These are phyloP conservation scores for Penicillium sclerotiorum DNA, from an alignment of 2,329 filamentous ascomycete species.

Conservation along the genomic window DNA sequence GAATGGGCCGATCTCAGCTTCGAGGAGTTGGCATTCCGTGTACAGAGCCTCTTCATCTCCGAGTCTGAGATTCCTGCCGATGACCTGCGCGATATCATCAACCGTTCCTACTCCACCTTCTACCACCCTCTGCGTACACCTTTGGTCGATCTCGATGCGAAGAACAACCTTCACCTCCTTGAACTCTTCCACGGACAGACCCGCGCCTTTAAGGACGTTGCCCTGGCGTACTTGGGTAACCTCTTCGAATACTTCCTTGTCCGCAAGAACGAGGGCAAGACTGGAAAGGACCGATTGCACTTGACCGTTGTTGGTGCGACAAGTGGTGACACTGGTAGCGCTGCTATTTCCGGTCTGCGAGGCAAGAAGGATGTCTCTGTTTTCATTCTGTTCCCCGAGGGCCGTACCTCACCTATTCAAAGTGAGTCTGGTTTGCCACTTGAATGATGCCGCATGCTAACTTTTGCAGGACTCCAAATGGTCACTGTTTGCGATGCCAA, in stretches of 20 bases:
- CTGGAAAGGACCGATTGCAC: constrained; percentile 67
- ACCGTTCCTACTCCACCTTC: constrained; percentile 87
- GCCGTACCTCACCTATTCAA: constrained; percentile 44
- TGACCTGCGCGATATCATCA: constrained; percentile 82
- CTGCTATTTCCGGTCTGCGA: constrained; percentile 90
- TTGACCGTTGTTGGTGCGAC: constrained; percentile 86
- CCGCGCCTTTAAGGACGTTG: constrained; percentile 89
- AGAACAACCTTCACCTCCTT: constrained; percentile 76
- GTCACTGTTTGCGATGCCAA: constrained; percentile 84
- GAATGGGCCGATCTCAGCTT: constrained; percentile 18
- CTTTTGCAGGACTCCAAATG: constrained; percentile 75
- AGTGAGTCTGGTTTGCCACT: neutral
- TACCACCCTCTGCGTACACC: constrained; percentile 77
- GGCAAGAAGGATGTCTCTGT: constrained; percentile 97
- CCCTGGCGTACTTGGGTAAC: constrained; percentile 93
- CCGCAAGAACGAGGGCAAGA: constrained; percentile 47
- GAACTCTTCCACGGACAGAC: constrained; percentile 97
- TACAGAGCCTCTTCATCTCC: constrained; percentile 88
- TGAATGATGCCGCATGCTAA: neutral
- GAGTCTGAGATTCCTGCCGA: constrained; percentile 74
- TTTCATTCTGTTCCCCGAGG: constrained; percentile 91
- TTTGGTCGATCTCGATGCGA: constrained; percentile 71
- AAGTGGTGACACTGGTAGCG: constrained; percentile 84
- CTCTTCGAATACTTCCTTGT: constrained; percentile 62
- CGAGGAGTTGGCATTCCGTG: constrained; percentile 65